Base-by-base conservation (phyloP, 2,329 filamentous ascomycete species). In the Allantophomopsis lycopodina region DNA sequence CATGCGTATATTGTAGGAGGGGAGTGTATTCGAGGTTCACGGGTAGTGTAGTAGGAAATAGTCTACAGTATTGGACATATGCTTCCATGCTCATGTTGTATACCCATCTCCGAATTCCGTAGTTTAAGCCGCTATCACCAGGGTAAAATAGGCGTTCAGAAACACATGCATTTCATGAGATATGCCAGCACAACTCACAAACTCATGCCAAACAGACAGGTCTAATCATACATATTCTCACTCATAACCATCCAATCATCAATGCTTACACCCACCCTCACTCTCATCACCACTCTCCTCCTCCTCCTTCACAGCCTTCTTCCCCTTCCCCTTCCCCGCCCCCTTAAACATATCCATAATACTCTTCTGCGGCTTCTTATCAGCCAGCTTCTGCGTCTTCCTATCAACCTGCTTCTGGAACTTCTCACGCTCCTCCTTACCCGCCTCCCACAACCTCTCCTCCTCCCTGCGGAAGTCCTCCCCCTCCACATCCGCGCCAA, bases 401-500 rank as follows among this genome's bases (percentile, higher is more conserved):
- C 78, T 78, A 47, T 91, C 80, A 10, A 84, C 83, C 61, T 91
- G 83, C 30, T 77, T 81, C 58, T 83, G 76, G 38, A 89, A 71
- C 56, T 82, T 84, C 45, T 72, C 69, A 39, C 91, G 68, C 61
- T 94, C 86, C 8, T 63, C 64, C 14, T 65, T 68, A 1, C 91
- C 91, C 52, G 73, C 65, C 31, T 71, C 74, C 42, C 80, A 70
- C 48, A 96, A 57, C 37, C 74, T 67, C 42, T 60, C 57, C 47
- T 86, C 85, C 39, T 84, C 60, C 11, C 64, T 58, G 48, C 60
- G 64, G 55, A 95, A 95, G 50, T 83, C 79, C 7, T 78, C 68
- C n/a, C 73, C 67, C 30, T 86, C 80, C 0, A 74, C 57, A 55
- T 95, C 82, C 74, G 88, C 85, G 7, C 79, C 89, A 32, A 95